These are phyloP conservation scores for Rosa lucieae DNA, from an alignment of 306 rosid species.

Conservation along the genomic window DNA sequence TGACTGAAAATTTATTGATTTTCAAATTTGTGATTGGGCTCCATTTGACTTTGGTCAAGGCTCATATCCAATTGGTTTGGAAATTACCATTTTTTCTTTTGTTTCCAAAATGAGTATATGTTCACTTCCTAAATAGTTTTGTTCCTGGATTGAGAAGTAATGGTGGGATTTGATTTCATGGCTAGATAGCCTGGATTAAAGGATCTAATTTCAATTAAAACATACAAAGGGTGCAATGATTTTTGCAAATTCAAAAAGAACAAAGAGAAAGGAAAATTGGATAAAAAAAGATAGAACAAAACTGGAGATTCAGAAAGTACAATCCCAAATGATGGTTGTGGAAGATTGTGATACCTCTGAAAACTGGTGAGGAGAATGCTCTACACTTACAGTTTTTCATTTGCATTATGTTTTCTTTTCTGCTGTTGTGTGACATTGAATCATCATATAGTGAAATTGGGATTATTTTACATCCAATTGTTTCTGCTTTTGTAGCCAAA, in stretches of 20 bases:
- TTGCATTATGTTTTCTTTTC: not conserved
- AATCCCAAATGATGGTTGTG: not conserved
- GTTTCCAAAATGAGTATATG: not conserved
- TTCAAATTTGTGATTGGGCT: not conserved
- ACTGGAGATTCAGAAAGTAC: not conserved
- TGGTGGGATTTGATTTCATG: slow-evolving; percentile 1
- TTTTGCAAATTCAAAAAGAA: not conserved
- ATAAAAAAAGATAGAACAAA: not conserved
- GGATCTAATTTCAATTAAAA: not conserved
- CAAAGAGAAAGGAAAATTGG: not conserved
- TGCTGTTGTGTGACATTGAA: not conserved
- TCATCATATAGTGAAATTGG: not conserved
- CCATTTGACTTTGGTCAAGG: not conserved
- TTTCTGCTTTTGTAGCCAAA: not conserved
- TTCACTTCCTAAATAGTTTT: slow-evolving; percentile 2
- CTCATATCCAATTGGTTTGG: not conserved
- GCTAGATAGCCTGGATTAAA: not conserved
- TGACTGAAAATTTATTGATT: slow-evolving; percentile 1
- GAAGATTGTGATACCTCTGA: slow-evolving; percentile 6
- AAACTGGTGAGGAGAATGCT: not conserved
- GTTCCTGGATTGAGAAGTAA: not conserved
- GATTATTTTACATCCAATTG: not conserved
- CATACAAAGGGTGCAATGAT: not conserved
- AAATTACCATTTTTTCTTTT: not conserved
- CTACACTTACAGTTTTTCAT: not conserved